Percentiles rank a stretch among this genome's conserved stretches.
phyloP scores from a whole-genome alignment of 2,329 filamentous ascomycete species.

The Trichoderma sp. region DNA sequence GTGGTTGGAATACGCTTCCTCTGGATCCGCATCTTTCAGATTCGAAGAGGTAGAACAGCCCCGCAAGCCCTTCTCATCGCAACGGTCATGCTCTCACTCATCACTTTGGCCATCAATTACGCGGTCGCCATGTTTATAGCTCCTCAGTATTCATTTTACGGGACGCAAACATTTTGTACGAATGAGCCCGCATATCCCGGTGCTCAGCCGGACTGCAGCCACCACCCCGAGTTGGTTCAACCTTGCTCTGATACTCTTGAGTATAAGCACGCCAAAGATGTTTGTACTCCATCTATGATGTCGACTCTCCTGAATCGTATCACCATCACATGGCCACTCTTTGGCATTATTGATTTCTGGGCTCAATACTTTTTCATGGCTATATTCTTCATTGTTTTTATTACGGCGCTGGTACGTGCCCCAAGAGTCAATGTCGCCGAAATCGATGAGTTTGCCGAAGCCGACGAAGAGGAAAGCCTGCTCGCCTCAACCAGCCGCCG shows the following conservation, averaged over 20 bases:
- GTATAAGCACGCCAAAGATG: conserved; percentile 67
- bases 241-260: conserved; percentile 77
- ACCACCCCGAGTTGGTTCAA: conserved; percentile 68
- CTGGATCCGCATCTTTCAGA: conserved; percentile 90
- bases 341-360: conserved; percentile 92
- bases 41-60: conserved; percentile 82
- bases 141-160: conserved; percentile 91
- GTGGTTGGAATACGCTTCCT: conserved; percentile 91
- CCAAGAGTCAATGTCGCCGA: conserved; percentile 74
- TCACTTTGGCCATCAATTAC: conserved; percentile 90
- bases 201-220: conserved; percentile 71
- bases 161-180: conserved; percentile 91
- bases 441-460: conserved; percentile 84
- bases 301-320: conserved; percentile 92
- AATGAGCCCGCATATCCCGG: conserved; percentile 61
- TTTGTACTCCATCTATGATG: conserved; percentile 89
- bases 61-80: conserved; percentile 90
- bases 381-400: conserved; percentile 78
- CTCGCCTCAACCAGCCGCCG: conserved; percentile 78
- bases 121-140: conserved; percentile 89
- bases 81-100: conserved; percentile 86
- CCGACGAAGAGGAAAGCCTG: conserved; percentile 89
- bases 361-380: conserved; percentile 88
- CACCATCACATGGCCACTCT: conserved; percentile 91
- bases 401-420: conserved; percentile 75